phyloP scores from a whole-genome alignment of 2,329 filamentous ascomycete genomes.

The Paecilomyces formosus region DNA sequence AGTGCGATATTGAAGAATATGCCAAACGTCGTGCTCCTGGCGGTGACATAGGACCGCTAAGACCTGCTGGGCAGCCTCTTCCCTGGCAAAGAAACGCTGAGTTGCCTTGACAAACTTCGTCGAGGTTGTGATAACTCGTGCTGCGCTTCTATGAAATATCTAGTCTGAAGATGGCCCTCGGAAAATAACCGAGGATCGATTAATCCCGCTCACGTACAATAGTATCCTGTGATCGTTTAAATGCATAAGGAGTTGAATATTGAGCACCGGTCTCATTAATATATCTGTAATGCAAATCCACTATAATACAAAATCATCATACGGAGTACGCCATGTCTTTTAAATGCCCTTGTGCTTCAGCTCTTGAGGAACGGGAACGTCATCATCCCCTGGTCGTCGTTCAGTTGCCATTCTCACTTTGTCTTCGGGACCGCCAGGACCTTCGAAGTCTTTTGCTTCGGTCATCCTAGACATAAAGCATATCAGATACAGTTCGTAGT shows the following conservation, averaged over 20 bases:
- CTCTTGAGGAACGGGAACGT: conserved; percentile 15
- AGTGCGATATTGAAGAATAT: not conserved
- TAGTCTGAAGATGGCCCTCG: too few species aligned
- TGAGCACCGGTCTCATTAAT: not conserved
- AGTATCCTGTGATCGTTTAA: not conserved
- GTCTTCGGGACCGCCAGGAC: conserved; percentile 27
- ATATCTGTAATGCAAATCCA: not conserved
- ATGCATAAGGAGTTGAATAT: not conserved
- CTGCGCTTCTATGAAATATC: too few species aligned
- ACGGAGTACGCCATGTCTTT: not conserved
- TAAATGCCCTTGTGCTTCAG: conserved; percentile 6
- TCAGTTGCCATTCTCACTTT: conserved; percentile 20
- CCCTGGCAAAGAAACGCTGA: not conserved
- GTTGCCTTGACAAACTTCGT: not conserved
- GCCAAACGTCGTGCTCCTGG: not conserved
- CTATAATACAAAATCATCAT: not conserved
- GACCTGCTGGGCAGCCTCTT: not conserved
- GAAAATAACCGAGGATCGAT: too few species aligned
- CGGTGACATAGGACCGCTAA: not conserved
- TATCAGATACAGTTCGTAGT: conserved; percentile 2
- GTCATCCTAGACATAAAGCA: conserved; percentile 18
- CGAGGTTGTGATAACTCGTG: too few species aligned
- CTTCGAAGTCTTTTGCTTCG: conserved; percentile 28
- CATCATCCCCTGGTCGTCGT: conserved; percentile 19
- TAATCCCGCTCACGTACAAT: too few species aligned